A percentile compares a stretch with the other conserved stretches of the same genome.
Evolutionary conservation across 2,329 filamentous ascomycete genomes (phyloP).

Genomic region (Microthyrium microscopicum): DNA sequence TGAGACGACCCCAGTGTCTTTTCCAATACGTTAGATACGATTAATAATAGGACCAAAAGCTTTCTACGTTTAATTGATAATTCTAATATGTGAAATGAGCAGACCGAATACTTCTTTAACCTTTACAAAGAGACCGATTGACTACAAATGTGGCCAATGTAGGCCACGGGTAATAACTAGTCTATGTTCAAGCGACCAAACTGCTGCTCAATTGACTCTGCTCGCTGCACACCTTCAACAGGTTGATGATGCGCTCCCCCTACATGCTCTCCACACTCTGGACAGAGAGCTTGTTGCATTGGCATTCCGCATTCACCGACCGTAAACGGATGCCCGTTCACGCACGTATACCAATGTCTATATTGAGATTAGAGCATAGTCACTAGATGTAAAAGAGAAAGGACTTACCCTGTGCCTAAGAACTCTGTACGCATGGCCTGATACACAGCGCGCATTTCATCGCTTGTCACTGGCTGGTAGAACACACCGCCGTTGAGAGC

Average conservation of each 20-base stretch:
- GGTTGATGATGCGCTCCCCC: conserved; percentile 37
- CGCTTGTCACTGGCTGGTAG: conserved; percentile 25
- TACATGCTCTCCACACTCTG: conserved; percentile 41
- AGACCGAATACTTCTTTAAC: too few relatives aligned
- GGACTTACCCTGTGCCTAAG: conserved; percentile 26
- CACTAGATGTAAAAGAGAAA: background rate
- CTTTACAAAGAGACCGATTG: too few relatives aligned
- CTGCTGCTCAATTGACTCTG: conserved; percentile 30
- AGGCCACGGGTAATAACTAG: too few relatives aligned
- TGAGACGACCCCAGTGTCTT: too few relatives aligned
- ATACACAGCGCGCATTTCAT: conserved; percentile 29
- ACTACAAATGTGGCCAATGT: too few relatives aligned
- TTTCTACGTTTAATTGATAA: too few relatives aligned
- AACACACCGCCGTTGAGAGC: conserved; percentile 32
- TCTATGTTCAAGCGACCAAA: background rate
- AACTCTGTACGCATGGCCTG: conserved; percentile 29
- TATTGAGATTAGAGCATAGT: conserved; percentile 7
- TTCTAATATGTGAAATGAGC: too few relatives aligned
- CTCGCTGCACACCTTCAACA: conserved; percentile 35
- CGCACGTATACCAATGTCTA: conserved; percentile 19
- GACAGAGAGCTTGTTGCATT: conserved; percentile 43
- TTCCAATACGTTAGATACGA: too few relatives aligned
- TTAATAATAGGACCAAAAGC: too few relatives aligned
- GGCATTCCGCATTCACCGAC: conserved; percentile 52
- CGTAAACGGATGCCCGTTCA: conserved; percentile 33